Percentiles rank a stretch among this genome's conserved stretches.
Conservation (phyloP, 768 basidiomycete species). For the Fomitopsis serialis region DNA sequence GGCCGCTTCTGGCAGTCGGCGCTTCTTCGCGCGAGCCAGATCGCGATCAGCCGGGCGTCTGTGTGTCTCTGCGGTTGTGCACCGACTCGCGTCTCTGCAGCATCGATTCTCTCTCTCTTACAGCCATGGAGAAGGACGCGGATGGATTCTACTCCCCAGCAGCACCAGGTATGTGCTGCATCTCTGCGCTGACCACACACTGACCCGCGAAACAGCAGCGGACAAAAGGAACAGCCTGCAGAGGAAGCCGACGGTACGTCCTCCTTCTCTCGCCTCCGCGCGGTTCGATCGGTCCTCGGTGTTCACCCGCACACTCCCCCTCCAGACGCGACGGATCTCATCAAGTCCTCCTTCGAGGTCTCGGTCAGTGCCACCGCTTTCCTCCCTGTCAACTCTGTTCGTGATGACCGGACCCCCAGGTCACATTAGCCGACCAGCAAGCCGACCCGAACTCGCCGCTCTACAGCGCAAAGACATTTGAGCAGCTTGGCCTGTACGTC, state of each 20-base stretch:
- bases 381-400: not conserved
- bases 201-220: not conserved
- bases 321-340: slow-evolving; percentile 42
- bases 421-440: slow-evolving; percentile 96
- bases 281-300: not conserved
- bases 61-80: not conserved
- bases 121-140: slow-evolving; percentile 62
- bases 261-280: not conserved
- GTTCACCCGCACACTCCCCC: not conserved
- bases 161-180: slow-evolving; percentile 32
- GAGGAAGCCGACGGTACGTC: slow-evolving; percentile 11
- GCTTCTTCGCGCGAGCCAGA: no score
- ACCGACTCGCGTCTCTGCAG: not conserved
- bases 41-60: no score
- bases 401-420: slow-evolving; percentile 38
- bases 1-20: no score
- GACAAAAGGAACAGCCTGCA: not conserved
- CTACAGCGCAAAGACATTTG: slow-evolving; percentile 89
- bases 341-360: slow-evolving; percentile 81
- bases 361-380: slow-evolving; percentile 42
- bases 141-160: slow-evolving; percentile 73
- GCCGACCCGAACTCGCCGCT: slow-evolving; percentile 94
- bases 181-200: not conserved
- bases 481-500: slow-evolving; percentile 89
- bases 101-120: not conserved